Base-by-base conservation (phyloP, 148 eudicot species). In the Heliamphora exappendiculata region DNA sequence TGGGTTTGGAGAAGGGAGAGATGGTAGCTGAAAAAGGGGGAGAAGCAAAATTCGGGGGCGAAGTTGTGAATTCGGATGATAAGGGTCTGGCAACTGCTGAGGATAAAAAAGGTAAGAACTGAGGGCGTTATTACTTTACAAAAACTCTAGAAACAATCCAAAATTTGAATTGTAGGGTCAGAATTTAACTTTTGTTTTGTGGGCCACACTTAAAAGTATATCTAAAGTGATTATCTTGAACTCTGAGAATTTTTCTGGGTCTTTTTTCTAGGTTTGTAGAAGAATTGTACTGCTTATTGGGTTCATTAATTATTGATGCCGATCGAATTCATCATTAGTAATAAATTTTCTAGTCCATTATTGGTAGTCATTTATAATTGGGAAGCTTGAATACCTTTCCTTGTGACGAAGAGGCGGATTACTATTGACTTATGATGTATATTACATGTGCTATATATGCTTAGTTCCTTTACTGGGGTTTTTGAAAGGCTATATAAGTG, bases 81-180 rank as follows among this genome's bases (percentile, higher is more conserved):
- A 75, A 83, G 75, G 67, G 51, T 68, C 41, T 71, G 64, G 51
- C 44, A 16, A 42, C 29, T 58, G 70, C 72, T 33, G 81, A 83
- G 68, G 79, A 76, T 22, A 67, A 57, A 41, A 71, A 44, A 73
- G 88, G 87, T 85, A 85, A 73, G 5, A 7, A 31, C 16, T 45
- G n/a, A 24, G 1, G 36, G 22, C 44, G 41, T 37, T 42, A 8
- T n/a, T n/a, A n/a, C n/a, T n/a, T n/a, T n/a, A n/a, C n/a, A n/a
- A n/a, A n/a, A n/a, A n/a, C n/a, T n/a, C n/a, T n/a, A n/a, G n/a
- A n/a, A n/a, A n/a, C n/a, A n/a, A n/a, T n/a, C n/a, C n/a, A n/a
- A n/a, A n/a, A n/a, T n/a, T n/a, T n/a, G n/a, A n/a, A n/a, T n/a
- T n/a, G n/a, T n/a, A n/a, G n/a, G n/a, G n/a, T n/a, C n/a, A n/a